These are phyloP conservation scores for Talaromyces sp. DNA, from an alignment of 2,329 filamentous ascomycete species.

Conservation along the genomic window DNA sequence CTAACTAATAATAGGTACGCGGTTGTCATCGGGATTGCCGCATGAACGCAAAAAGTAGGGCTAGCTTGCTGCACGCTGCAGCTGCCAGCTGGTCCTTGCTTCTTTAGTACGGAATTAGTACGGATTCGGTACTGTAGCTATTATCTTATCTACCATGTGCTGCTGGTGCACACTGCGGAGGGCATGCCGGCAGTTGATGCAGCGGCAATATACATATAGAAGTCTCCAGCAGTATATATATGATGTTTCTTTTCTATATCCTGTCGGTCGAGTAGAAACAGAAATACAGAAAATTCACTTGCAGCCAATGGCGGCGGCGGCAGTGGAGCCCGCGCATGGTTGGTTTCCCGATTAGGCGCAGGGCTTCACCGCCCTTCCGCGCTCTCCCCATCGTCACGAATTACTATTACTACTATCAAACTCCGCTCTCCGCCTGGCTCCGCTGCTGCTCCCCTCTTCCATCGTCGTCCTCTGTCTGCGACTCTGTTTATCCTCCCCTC, in stretches of 20 bases:
- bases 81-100: not conserved
- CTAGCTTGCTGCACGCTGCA: not conserved
- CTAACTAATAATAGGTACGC: not conserved
- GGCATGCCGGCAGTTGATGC: not conserved
- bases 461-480: not conserved
- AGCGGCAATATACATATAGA: not conserved
- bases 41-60: no score
- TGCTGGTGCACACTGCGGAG: not conserved
- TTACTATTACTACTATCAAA: not conserved
- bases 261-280: no score
- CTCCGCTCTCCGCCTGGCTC: not conserved
- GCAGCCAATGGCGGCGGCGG: not conserved
- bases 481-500: not conserved
- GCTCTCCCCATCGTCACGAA: not conserved
- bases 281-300: not conserved
- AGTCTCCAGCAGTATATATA: not conserved
- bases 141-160: not conserved
- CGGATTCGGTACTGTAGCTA: not conserved
- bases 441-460: not conserved
- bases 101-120: not conserved
- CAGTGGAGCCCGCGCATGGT: constrained; percentile 3
- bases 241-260: no score
- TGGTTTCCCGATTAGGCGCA: constrained; percentile 4
- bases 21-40: not conserved
- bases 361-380: constrained; percentile 12